phyloP scores from a whole-genome alignment of 805 yeast genomes.

The Debaryomyces tyrocola region DNA sequence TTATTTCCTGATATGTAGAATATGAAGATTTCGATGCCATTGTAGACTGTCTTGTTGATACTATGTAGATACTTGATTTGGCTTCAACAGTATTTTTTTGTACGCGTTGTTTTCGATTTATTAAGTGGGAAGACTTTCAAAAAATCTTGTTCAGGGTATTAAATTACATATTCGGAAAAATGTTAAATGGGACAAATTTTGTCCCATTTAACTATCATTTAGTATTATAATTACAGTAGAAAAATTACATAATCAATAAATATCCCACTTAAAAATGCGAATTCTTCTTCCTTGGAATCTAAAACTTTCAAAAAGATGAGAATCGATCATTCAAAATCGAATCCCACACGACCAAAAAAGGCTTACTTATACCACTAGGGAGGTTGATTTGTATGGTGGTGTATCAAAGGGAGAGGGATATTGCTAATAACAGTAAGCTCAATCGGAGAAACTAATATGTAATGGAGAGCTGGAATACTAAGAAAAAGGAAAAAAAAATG shows the following conservation, averaged over 20 bases:
- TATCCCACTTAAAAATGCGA: too few species aligned
- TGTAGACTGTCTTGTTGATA: background rate
- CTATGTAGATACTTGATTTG: background rate
- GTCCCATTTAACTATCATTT: background rate
- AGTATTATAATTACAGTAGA: background rate
- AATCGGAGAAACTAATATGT: too few species aligned
- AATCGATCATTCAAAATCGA: background rate
- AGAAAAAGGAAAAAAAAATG: background rate
- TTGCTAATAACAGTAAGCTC: too few species aligned
- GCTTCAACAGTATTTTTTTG: background rate
- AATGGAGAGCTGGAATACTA: background rate
- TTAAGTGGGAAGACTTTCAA: background rate
- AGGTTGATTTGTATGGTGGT: too few species aligned
- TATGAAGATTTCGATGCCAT: background rate
- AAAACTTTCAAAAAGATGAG: background rate
- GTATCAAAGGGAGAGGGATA: too few species aligned
- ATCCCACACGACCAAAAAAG: background rate
- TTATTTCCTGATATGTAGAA: slow-evolving; percentile 12
- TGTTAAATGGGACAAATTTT: background rate
- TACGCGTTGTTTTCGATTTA: background rate
- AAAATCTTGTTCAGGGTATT: background rate
- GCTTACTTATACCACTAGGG: too few species aligned
- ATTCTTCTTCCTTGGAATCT: background rate
- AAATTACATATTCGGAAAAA: background rate
- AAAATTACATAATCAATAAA: too few species aligned